Base-by-base conservation (phyloP, 371 early-diverging fungal species). In the Circinella umbellata region DNA sequence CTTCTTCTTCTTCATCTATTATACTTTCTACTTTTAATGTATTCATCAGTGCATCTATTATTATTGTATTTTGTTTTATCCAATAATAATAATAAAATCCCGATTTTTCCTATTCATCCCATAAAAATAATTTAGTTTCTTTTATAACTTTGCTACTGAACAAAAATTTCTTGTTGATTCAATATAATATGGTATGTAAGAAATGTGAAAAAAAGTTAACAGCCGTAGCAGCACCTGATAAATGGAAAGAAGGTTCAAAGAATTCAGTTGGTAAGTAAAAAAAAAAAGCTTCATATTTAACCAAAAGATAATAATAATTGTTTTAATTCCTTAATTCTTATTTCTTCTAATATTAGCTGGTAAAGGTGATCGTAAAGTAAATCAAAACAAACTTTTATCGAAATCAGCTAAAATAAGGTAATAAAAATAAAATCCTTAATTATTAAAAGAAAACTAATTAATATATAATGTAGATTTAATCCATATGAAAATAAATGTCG, bases 171-270 rank as follows among this genome's bases (percentile, higher is more conserved):
- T 20, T 27, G 17, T 5, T 7, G 7, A 51, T 13, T 3, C 18
- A 13, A 20, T 14, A 34, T 42, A 34, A 27, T n/a, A 90, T 90
- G 90, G 90, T 90, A 7, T 90, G 88, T 68, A 77, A 73, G 53
- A 89, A 85, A 73, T 90, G 92, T 73, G 91, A 92, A 82, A 90
- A 89, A 81, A 92, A 92, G 67, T 74, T 91, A 18, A 76, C 82
- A 9, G 83, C 82, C 63, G 78, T 91, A 39, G 86, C 88, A 51
- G 85, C 87, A 57, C 89, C 90, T 9, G 89, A 89, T 68, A 88
- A 85, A 61, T 92, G 91, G 91, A 91, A 90, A 64, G 91, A 90
- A 51, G 92, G 91, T 4, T 83, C 91, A 4, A 79, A 82, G 47
- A 92, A 90, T 65, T 72, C 82, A 34, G 66, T 68, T 42, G 80